A percentile compares a stretch with the other conserved stretches of the same genome.
Evolutionary conservation across 768 basidiomycete genomes (phyloP).

Genomic region (Trametes elegans): DNA sequence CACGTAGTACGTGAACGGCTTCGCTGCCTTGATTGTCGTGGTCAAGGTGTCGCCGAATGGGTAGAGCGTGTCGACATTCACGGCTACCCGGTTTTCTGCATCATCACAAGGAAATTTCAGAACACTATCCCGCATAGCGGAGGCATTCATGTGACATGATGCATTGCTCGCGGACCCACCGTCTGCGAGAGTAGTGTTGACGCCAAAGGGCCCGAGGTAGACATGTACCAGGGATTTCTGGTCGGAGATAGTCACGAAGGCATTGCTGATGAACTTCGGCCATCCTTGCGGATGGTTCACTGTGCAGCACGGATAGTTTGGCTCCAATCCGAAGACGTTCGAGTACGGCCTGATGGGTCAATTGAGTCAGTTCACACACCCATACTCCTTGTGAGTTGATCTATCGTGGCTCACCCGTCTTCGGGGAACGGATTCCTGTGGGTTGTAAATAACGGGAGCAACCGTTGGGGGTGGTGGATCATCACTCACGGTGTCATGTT

Average conservation of each 20-base stretch:
- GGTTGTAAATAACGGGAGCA: too few relatives aligned
- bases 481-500: slow-evolving; percentile 49
- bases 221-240: slow-evolving; percentile 44
- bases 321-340: slow-evolving; percentile 49
- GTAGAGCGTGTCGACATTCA: slow-evolving; percentile 47
- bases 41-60: slow-evolving; percentile 50
- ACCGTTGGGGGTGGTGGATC: too few relatives aligned
- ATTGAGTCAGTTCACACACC: not conserved
- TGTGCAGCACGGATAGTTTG: slow-evolving; percentile 54
- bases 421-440: slow-evolving; percentile 50
- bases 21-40: slow-evolving; percentile 43
- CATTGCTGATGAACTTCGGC: slow-evolving; percentile 53
- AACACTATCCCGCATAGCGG: too few relatives aligned
- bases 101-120: not conserved
- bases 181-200: slow-evolving; percentile 37
- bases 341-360: slow-evolving; percentile 38
- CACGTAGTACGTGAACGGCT: slow-evolving; percentile 45
- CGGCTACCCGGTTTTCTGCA: slow-evolving; percentile 42
- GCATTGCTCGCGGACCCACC: slow-evolving; percentile 26
- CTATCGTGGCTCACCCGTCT: slow-evolving; percentile 50
- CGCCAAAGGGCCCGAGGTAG: slow-evolving; percentile 48
- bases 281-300: slow-evolving; percentile 55
- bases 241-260: slow-evolving; percentile 49
- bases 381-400: not conserved
- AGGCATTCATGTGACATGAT: not conserved